A percentile compares a stretch with the other conserved stretches of the same genome.
These are phyloP conservation scores for Pouteria glomerata DNA, from an alignment of 148 eudicot genomes.

Conservation along the genomic window DNA sequence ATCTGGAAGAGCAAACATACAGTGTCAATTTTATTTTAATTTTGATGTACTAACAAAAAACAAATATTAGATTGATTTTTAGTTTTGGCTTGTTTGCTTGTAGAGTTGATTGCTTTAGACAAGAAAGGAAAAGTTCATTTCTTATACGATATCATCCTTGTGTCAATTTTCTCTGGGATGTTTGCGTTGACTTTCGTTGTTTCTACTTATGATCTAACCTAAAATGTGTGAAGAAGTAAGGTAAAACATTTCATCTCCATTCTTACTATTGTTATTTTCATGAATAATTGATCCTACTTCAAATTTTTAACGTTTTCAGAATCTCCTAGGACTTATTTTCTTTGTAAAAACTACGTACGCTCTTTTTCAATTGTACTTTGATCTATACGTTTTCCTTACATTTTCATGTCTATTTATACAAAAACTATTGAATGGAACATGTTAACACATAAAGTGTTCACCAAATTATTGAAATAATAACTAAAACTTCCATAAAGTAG, in stretches of 20 bases:
- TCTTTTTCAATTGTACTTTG: background rate
- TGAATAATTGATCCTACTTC: too few species aligned
- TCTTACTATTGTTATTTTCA: background rate
- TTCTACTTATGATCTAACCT: background rate
- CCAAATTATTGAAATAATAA: too few species aligned
- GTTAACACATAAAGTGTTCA: too few species aligned
- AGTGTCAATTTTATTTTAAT: too few species aligned
- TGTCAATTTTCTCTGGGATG: constrained; percentile 6
- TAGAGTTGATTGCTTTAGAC: constrained; percentile 5
- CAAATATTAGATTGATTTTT: background rate
- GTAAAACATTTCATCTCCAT: constrained; percentile 7
- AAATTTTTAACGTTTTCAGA: too few species aligned
- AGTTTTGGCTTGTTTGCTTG: constrained; percentile 5
- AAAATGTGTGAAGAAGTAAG: constrained; percentile 11
- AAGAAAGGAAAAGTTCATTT: constrained; percentile 4
- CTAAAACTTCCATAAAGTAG: too few species aligned
- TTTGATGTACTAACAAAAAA: too few species aligned
- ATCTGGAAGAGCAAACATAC: too few species aligned
- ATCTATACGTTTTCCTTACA: background rate
- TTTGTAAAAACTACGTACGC: too few species aligned
- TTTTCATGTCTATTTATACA: too few species aligned
- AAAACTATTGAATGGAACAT: too few species aligned
- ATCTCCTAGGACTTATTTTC: too few species aligned
- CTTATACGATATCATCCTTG: constrained; percentile 1
- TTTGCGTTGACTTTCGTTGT: constrained; percentile 1